Evolutionary conservation across 768 basidiomycete genomes (phyloP), one percentile per base, ranked within the genome.

Genomic region (Phlebiopsis flavidoalba): DNA sequence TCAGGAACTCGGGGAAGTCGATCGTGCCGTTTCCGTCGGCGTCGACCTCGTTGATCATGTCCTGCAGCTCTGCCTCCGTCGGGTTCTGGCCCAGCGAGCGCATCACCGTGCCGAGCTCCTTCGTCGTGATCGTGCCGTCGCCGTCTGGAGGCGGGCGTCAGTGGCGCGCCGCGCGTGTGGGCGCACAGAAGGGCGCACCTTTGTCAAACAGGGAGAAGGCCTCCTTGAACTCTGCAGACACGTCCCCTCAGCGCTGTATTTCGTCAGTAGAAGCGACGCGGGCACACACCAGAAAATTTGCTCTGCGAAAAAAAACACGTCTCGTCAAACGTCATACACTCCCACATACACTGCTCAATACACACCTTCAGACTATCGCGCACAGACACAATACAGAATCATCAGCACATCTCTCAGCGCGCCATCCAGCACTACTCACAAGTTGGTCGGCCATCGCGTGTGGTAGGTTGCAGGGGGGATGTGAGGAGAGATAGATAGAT

Each of bases 141-240:
- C 90, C 91, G 67, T 95, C 93, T 94, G 70, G 56, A 37, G 54
- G 33, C 22, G 33, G 12, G 63, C 24, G 26, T 58, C 22, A 63
- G 17, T 52, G 57, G 51, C 8, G 47, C 53, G 26, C 49, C 47
- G 49, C 36, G 50, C 53, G 60, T 51, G 26, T 31, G 6, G 2
- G 26, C 26, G 49, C 53, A 48, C 24, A 52, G 43, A 49, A 24
- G 26, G 8, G 75, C 81, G 60, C 62, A 93, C 94, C 91, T 75
- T 94, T 95, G 80, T 97, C 94, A 75, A 98, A 98, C 21, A 98
- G 83, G 61, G 95, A 93, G 79, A 98, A 98, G 53, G 95, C 95
- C 80, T 98, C 96, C 83, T 96, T 98, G 86, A 95, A 98, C 76
- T 96, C 94, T 92, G 72, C 51, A 65, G n/a, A 43, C 40, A 43